Evolutionary conservation across 1,284 basidiomycete species (phyloP), one percentile per base, ranked within the genome.

Genomic region (Lentinula novae-zelandiae): DNA sequence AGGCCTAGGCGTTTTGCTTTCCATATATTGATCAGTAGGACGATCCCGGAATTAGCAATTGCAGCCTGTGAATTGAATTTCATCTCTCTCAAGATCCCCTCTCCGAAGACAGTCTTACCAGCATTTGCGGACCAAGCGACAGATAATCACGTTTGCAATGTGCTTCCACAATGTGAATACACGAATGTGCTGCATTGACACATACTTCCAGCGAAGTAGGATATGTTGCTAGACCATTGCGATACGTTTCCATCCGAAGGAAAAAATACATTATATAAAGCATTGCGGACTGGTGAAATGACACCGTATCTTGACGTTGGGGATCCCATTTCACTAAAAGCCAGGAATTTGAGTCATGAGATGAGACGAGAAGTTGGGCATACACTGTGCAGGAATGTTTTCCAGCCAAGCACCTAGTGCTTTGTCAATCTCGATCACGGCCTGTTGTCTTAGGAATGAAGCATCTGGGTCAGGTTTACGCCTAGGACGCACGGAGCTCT

Each of bases 261-360:
- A 53, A 53, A 20, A n/a, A 53, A 22, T 58, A 38, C 31, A 51
- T 39, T 2, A 51, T 33, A 22, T 50, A 39, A 7, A 58, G 57
- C 13, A 49, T 22, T 13, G 31, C 17, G 7, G 53, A 55, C 22
- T 55, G 53, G 20, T 40, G 7, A 13, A 40, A 55, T 15, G 31
- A 13, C 3, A 27, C 8, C 8, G 8, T 39, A 31, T 40, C 31
- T 5, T 38, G n/a, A 31, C n/a, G 36, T 27, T 44, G 20, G 15
- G 53, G 53, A 55, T 55, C 38, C 53, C 53, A 46, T 55, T 44
- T 55, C n/a, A 55, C 53, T 55, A 2, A 7, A 38, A 15, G 20
- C 5, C 17, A n/a, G 22, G 12, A 33, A 5, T 7, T 22, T 42
- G 5, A 40, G 53, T 31, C 8, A 13, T 9, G 34, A 22, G 15